Percentiles rank a stretch among this genome's conserved stretches.
These are phyloP conservation scores for Pythium sukuiense DNA, from an alignment of 352 stramenopile species.

Conservation along the genomic window DNA sequence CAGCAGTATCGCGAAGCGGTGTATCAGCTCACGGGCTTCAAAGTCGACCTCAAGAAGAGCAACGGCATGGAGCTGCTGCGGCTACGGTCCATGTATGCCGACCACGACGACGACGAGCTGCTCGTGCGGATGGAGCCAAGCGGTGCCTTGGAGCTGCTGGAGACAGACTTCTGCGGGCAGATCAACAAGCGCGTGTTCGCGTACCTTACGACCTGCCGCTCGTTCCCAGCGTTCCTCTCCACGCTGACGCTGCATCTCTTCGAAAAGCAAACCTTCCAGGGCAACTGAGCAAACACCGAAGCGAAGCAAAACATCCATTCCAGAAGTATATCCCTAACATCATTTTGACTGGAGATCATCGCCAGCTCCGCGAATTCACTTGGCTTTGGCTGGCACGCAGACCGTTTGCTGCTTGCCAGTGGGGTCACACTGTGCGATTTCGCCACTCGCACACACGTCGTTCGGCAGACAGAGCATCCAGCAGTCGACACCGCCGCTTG, in stretches of 20 bases:
- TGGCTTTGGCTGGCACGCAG: background rate
- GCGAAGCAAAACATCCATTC: no score
- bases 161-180: constrained; percentile 72
- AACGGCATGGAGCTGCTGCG: constrained; percentile 75
- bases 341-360: no score
- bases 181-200: constrained; percentile 66
- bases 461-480: constrained; percentile 30
- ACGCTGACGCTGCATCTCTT: constrained; percentile 89
- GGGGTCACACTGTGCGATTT: constrained; percentile 21
- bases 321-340: background rate
- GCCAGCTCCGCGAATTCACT: no score
- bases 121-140: constrained; percentile 82
- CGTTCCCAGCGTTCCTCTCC: constrained; percentile 87
- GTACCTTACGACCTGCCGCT: constrained; percentile 81
- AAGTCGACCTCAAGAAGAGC: constrained; percentile 84
- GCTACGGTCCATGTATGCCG: constrained; percentile 81
- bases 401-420: constrained; percentile 16
- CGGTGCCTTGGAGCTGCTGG: constrained; percentile 76
- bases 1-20: constrained; percentile 88
- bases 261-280: constrained; percentile 89
- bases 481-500: constrained; percentile 25
- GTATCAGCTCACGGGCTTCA: constrained; percentile 87
- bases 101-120: constrained; percentile 83
- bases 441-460: constrained; percentile 11
- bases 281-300: constrained; percentile 6